Base-by-base conservation (phyloP, 441 rosid species). In the Adansonia grandidieri region DNA sequence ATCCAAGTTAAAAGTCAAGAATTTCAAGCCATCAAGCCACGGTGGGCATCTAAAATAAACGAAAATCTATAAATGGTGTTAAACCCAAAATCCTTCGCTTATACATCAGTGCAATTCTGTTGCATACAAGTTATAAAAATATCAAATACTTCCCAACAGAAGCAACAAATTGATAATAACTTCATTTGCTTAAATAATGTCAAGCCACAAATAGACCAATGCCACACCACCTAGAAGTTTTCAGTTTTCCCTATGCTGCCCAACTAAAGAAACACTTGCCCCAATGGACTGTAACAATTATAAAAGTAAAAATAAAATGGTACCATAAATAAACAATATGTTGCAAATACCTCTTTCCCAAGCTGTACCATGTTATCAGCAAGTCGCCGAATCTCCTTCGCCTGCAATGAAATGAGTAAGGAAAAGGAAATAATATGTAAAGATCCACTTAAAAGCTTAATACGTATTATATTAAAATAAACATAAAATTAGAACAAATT, bases 291-390 rank as follows among this genome's bases (percentile, higher is more conserved):
- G 37, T 32, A 32, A 32, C 37, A 32, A 32, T 32, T 32, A 54
- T 54, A 54, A 15, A 54, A 54, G 20, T 15, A 19, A 54, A 19
- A 9, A 1, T 0, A 51, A 17, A 68, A 45, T 7, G 20, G 3
- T 24, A 22, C 5, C 10, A 22, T 70, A 20, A 47, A 66, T 66
- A 17, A 47, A 20, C 13, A 70, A 51, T 15, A 1, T 14, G 15
- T 13, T 61, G 70, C 2, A 48, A 64, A 6, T 62, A 92, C 92
- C 91, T 94, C 98, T 87, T 94, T 94, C 20, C 99, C 96, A 66
- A 96, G 91, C 77, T 92, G 97, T 47, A 96, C 88, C 99, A 96
- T 93, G 74, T 91, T 91, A 78, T 93, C 98, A 17, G 98, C 98
- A 63, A 96, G 89, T 74, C 95, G 82, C 70, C 97, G 89, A 53